Evolutionary conservation across 2,329 filamentous ascomycete genomes (phyloP).

Genomic region (Sclerotinia nivalis): DNA sequence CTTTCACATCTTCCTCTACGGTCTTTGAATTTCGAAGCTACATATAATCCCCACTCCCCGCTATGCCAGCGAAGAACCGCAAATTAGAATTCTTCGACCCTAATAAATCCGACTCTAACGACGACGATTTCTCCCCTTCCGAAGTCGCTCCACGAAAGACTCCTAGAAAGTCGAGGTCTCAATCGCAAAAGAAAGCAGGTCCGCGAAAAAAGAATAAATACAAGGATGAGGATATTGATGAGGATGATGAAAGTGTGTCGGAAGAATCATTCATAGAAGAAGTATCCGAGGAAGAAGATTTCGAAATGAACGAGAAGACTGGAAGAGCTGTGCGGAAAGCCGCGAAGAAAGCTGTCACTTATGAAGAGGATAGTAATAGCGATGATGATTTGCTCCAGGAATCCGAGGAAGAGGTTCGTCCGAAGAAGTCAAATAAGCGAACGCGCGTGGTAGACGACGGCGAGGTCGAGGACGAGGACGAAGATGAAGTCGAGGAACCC

Average conservation of each 20-base stretch:
- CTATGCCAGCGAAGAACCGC: slow-evolving; percentile 43
- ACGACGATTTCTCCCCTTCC: slow-evolving; percentile 64
- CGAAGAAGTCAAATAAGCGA: slow-evolving; percentile 35
- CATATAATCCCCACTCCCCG: slow-evolving; percentile 14
- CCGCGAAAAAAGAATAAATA: slow-evolving; percentile 50
- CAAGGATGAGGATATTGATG: slow-evolving; percentile 61
- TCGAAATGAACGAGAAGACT: slow-evolving; percentile 49
- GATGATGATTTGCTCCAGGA: slow-evolving; percentile 43
- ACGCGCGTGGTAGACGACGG: slow-evolving; percentile 32
- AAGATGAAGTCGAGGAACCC: slow-evolving; percentile 29
- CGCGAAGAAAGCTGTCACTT: slow-evolving; percentile 49
- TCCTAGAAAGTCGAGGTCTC: slow-evolving; percentile 43
- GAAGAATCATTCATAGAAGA: slow-evolving; percentile 54
- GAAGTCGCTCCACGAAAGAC: slow-evolving; percentile 51
- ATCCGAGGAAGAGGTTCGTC: slow-evolving; percentile 32
- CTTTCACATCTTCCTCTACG: background rate
- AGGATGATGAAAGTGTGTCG: slow-evolving; percentile 51
- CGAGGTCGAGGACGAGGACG: slow-evolving; percentile 37
- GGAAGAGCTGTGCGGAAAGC: slow-evolving; percentile 53
- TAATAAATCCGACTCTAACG: slow-evolving; percentile 65
- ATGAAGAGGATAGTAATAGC: slow-evolving; percentile 49
- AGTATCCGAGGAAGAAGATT: slow-evolving; percentile 44
- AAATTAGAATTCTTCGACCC: slow-evolving; percentile 65
- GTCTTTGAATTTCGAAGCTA: background rate
- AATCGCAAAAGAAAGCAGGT: slow-evolving; percentile 36